Evolutionary conservation across 306 rosid species (phyloP), one percentile per base, ranked within the genome.

Genomic region (Carpinus fangiana): DNA sequence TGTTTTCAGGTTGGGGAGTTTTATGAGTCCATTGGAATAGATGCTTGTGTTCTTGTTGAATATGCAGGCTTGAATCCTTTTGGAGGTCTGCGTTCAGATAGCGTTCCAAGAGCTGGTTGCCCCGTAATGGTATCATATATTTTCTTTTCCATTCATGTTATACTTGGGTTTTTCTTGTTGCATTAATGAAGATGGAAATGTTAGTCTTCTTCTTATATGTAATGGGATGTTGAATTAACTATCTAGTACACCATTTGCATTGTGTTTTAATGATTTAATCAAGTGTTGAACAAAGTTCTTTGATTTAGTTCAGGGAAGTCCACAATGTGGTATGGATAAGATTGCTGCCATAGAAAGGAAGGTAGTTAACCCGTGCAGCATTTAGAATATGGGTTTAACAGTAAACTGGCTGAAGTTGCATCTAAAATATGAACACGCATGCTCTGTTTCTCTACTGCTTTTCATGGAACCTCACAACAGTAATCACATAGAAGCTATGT

Each of bases 41-140:
- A 94, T 85, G 97, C 98, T 67, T 94, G 97, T 73, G 70, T 94
- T 48, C 93, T 94, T 82, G 98, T 94, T 54, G 97, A 94, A 79
- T 90, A 87, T 81, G 97, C 97, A 1, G 98, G 98, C 80, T 86
- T 94, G 72, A 94, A 94, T 80, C 98, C 98, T 81, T 89, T 87
- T 73, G 98, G 98, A 3, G 98, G 97, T 72, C 83, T 90, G 67
- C 97, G 90, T 34, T 81, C 94, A 47, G 98, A 92, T 82, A 88
- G 94, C 73, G 78, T 86, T 80, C 98, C 98, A 28, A 90, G 82
- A 84, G 98, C 98, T 82, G 96, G 98, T 79, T 94, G 97, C 84
- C 98, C 95, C 38, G 98, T 94, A 82, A 86, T 94, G 96, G 97
- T 94, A 93, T 73, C 68, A 62, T 4, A 47, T 46, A 46, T 46